phyloP scores from a whole-genome alignment of 148 eudicot genomes.

The Salicornia ramosissima region DNA sequence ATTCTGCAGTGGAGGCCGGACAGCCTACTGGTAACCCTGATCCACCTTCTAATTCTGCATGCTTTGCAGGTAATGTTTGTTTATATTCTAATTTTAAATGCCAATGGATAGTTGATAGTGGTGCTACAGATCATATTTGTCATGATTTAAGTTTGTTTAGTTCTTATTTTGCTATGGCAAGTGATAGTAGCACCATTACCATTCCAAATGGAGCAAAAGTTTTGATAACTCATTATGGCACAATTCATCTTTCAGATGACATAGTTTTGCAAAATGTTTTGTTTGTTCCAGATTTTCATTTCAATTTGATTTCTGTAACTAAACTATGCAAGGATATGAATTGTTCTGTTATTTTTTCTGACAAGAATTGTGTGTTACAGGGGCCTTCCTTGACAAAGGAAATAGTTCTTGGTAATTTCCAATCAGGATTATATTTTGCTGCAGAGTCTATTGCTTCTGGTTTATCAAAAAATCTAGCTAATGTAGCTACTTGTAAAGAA shows the following conservation, averaged over 20 bases:
- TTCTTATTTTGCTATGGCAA: background rate
- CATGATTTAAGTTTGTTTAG: background rate
- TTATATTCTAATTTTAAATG: too few relatives aligned
- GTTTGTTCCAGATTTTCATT: background rate
- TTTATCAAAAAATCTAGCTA: background rate
- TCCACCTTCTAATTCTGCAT: too few relatives aligned
- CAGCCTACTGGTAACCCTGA: too few relatives aligned
- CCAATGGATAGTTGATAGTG: background rate
- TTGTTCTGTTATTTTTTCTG: background rate
- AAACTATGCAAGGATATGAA: background rate
- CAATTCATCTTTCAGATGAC: background rate
- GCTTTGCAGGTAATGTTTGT: too few relatives aligned
- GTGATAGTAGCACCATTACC: background rate
- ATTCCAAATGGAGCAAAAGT: background rate
- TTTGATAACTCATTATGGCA: background rate
- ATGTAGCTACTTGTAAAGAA: background rate
- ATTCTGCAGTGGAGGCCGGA: too few relatives aligned
- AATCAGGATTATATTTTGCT: background rate
- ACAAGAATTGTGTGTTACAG: background rate
- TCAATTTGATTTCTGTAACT: background rate
- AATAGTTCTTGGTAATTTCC: background rate
- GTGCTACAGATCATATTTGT: background rate
- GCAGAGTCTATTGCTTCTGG: background rate
- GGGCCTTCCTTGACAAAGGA: too few relatives aligned
- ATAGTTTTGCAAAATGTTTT: background rate